phyloP scores from a whole-genome alignment of 1,284 basidiomycete species.

The Thelephora terrestris region DNA sequence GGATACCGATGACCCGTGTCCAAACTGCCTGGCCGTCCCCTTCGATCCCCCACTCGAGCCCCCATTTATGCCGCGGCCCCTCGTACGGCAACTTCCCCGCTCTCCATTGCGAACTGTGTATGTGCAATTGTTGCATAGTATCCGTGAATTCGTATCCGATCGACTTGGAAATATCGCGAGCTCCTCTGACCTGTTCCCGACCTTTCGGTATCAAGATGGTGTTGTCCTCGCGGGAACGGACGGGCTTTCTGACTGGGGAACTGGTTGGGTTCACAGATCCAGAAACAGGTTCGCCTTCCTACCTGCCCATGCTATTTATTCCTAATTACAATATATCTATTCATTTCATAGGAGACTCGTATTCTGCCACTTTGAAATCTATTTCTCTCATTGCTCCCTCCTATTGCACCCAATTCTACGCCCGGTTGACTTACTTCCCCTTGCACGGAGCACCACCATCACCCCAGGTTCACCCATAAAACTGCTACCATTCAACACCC shows the following conservation, averaged over 20 bases:
- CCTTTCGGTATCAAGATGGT: slow-evolving; percentile 40
- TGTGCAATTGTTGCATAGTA: slow-evolving; percentile 33
- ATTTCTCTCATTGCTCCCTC: slow-evolving; percentile 36
- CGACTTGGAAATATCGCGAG: slow-evolving; percentile 13
- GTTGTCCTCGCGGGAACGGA: slow-evolving; percentile 42
- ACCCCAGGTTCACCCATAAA: slow-evolving; percentile 52
- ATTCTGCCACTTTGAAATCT: slow-evolving; percentile 49
- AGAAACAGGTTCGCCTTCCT: slow-evolving; percentile 29
- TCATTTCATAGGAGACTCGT: slow-evolving; percentile 34
- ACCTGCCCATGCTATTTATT: not conserved
- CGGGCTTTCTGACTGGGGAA: slow-evolving; percentile 44
- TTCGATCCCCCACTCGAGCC: slow-evolving; percentile 8
- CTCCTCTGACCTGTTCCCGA: slow-evolving; percentile 17
- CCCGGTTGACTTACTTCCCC: slow-evolving; percentile 40
- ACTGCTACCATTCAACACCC: slow-evolving; percentile 57
- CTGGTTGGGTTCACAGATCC: slow-evolving; percentile 48
- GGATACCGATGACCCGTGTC: slow-evolving; percentile 30
- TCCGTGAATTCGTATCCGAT: slow-evolving; percentile 41
- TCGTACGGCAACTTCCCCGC: slow-evolving; percentile 30
- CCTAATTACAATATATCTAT: slow-evolving; percentile 2
- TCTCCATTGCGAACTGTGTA: slow-evolving; percentile 35
- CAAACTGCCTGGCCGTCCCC: slow-evolving; percentile 24
- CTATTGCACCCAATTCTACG: slow-evolving; percentile 50
- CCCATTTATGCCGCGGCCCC: slow-evolving; percentile 6
- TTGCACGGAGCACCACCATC: slow-evolving; percentile 31